Evolutionary conservation across 2,329 filamentous ascomycete species (phyloP), one percentile per base, ranked within the genome.

Genomic region (Huntiella bhutanensis): DNA sequence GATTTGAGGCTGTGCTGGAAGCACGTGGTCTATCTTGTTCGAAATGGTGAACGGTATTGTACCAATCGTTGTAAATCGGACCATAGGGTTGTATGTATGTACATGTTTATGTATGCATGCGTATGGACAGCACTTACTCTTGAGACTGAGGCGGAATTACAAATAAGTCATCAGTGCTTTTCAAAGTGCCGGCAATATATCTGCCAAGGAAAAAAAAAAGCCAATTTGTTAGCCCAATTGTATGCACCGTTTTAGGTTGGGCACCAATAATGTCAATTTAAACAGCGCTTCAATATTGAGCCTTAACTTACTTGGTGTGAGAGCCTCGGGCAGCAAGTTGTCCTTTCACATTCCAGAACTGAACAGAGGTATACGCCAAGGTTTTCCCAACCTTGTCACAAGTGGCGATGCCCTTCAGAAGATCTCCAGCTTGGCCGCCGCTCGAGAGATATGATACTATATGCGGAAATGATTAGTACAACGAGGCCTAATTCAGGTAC

Each of bases 371-470:
- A 52, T 67, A 80, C 4, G 75, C 76, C 4, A 80, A 58, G 0
- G 70, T 78, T 52, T 71, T 75, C n/a, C 75, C 75, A 52, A 80
- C 77, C 60, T 75, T 77, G 33, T 80, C 75, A 49, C 74, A 78
- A 0, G 64, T 63, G 1, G 75, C 75, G 1, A 67, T 69, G 3
- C 65, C 75, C 16, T 63, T 68, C 46, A 80, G 59, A 16, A 65
- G 62, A 52, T 78, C 70, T 3, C 75, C 75, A 0, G 69, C 60
- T 36, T 65, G 66, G 11, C 75, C 75, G 11, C 74, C 75, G 2
- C 68, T 66, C 48, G 64, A 73, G 16, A 79, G 58, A 54, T 79
- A 80, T 0, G 74, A 75, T n/a, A 80, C 75, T 79, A 38, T 15
- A 42, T 16, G 4, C 10, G 33, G 2, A 32, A 22, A 7, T 17